Percentiles rank a stretch among this genome's conserved stretches.
Evolutionary conservation across 306 rosid species (phyloP).

Genomic region (Cucurbita maxima): DNA sequence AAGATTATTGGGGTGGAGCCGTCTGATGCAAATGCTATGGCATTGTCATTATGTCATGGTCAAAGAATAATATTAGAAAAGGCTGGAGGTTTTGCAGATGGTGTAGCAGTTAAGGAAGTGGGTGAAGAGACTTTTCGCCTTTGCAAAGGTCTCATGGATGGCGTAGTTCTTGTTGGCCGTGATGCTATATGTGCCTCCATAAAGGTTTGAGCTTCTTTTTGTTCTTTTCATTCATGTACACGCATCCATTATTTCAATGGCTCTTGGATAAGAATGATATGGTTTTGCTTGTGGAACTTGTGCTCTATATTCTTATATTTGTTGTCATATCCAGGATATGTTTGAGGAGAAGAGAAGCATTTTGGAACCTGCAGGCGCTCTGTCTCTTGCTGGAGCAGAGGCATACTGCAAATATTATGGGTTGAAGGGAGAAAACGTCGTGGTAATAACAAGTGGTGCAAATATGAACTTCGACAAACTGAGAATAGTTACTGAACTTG

Average conservation of each 20-base stretch:
- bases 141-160: conserved; percentile 78
- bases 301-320: not conserved
- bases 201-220: conserved; percentile 41
- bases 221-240: not conserved
- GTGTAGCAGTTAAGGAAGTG: conserved; percentile 97
- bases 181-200: conserved; percentile 94
- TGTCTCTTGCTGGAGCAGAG: conserved; percentile 95
- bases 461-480: conserved; percentile 96
- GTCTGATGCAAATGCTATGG: conserved; percentile 89
- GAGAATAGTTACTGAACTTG: conserved; percentile 78
- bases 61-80: conserved; percentile 65
- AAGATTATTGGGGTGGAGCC: conserved; percentile 95
- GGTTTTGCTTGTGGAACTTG: not conserved
- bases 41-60: conserved; percentile 72
- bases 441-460: conserved; percentile 87
- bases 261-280: not conserved
- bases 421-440: conserved; percentile 61
- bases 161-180: conserved; percentile 78
- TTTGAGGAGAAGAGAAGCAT: conserved; percentile 93
- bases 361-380: conserved; percentile 97
- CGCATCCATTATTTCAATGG: not conserved
- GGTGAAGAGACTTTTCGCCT: conserved; percentile 86
- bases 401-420: conserved; percentile 96
- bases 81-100: conserved; percentile 94
- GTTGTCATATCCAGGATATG: conserved; percentile 62